Evolutionary conservation across 1,139 yeast species (phyloP).

Genomic region (Yamadazyma aaseri): DNA sequence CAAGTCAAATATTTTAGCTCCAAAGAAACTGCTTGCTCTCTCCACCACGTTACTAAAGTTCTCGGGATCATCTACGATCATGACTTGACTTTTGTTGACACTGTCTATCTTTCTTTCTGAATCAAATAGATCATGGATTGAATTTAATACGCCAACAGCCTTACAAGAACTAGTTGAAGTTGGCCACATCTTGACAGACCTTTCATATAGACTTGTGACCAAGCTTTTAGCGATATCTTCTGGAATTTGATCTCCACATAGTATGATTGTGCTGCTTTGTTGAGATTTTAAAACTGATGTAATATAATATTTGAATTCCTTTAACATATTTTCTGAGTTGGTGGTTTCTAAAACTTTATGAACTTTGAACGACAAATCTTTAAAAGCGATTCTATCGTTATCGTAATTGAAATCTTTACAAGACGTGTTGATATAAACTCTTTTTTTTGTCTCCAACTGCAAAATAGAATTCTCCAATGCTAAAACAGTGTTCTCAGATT

Average conservation of each 20-base stretch:
- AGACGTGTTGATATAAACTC: slow-evolving; percentile 8
- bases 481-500: slow-evolving; percentile 31
- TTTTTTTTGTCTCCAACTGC: slow-evolving; percentile 36
- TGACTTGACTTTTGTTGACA: slow-evolving; percentile 11
- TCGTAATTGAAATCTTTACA: background rate
- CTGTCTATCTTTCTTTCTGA: slow-evolving; percentile 7
- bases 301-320: slow-evolving; percentile 11
- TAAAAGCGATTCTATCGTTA: background rate
- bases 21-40: slow-evolving; percentile 2
- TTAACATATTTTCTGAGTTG: slow-evolving; percentile 6
- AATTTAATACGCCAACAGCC: slow-evolving; percentile 12
- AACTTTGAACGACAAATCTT: slow-evolving; percentile 15
- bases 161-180: slow-evolving; percentile 21
- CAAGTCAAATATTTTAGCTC: slow-evolving; percentile 6
- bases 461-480: slow-evolving; percentile 54
- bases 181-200: background rate
- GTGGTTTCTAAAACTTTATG: slow-evolving; percentile 20
- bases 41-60: slow-evolving; percentile 11
- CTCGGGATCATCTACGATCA: slow-evolving; percentile 15
- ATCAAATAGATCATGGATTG: slow-evolving; percentile 13
- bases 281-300: slow-evolving; percentile 7
- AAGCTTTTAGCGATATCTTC: too few relatives aligned
- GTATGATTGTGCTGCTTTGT: slow-evolving; percentile 8
- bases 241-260: slow-evolving; percentile 14
- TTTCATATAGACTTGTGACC: too few relatives aligned